Evolutionary conservation across 305 asterid genomes (phyloP), one percentile per base, ranked within the genome.

Genomic region (Rubia balearica): DNA sequence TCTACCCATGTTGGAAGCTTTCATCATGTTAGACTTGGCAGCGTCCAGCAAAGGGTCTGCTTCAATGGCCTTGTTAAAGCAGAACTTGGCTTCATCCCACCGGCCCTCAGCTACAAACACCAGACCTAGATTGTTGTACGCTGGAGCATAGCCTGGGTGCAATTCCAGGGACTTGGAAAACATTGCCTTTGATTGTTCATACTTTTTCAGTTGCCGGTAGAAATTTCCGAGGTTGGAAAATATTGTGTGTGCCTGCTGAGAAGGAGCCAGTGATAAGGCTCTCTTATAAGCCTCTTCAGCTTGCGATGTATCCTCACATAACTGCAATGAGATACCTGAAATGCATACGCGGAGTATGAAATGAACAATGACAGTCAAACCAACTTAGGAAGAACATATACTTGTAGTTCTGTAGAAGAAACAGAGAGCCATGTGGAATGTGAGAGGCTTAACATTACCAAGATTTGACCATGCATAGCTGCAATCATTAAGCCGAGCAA

Each of bases 101-200:
- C 74, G 86, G 72, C 87, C 89, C 89, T 94, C 97, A 9, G 95
- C 96, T 67, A 91, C 92, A 73, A 87, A 91, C 56, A 91, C 96
- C 5, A 91, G 99, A 71, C 99, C 99, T 16, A 94, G 91, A 83
- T 94, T 94, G 84, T 94, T 94, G 71, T 91, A 94, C 16, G 96
- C 96, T 1, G 99, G 96, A 55, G 99, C 97, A 74, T 91, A 94
- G 42, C 98, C 97, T 22, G 99, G 97, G 73, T 81, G 86, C 85
- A 91, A 84, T 67, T 91, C 89, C 59, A 94, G 96, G 72, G 98
- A 88, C 87, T 89, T 94, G 19, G 91, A 85, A 65, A 88, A 83
- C 98, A 94, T 89, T 59, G 98, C 96, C 83, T 90, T 94, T 19
- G 98, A 94, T 11, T 69, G 70, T 68, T 87, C 88, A 24, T 81